Conservation (phyloP, 1,139 yeast genomes). For the Hansenula lynferdii region DNA sequence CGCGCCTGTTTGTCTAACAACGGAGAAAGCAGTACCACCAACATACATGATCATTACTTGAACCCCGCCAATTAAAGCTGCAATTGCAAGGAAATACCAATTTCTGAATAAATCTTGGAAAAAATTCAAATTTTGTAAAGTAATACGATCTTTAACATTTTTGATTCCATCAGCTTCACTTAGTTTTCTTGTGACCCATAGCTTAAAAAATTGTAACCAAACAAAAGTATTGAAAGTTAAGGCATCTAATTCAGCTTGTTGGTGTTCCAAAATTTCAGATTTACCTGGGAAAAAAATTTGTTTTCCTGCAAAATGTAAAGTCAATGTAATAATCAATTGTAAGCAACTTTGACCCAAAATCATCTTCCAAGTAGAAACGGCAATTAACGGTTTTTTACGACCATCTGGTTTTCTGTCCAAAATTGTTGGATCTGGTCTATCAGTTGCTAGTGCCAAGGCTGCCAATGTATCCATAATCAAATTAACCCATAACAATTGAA, state of each 20-base stretch:
- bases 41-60: constrained; percentile 92
- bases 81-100: constrained; percentile 72
- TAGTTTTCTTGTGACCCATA: constrained; percentile 84
- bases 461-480: constrained; percentile 98
- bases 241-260: constrained; percentile 62
- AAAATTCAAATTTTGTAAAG: constrained; percentile 65
- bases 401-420: constrained; percentile 84
- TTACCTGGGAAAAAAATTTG: constrained; percentile 48
- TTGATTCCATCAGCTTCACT: constrained; percentile 80
- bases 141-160: constrained; percentile 52
- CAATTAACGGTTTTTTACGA: constrained; percentile 71
- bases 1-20: constrained; percentile 70
- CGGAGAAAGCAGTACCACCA: constrained; percentile 93
- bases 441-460: constrained; percentile 96
- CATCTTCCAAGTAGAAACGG: constrained; percentile 98
- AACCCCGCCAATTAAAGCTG: constrained; percentile 69
- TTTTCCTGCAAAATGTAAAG: constrained; percentile 74
- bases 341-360: constrained; percentile 79
- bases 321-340: constrained; percentile 76
- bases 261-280: constrained; percentile 35
- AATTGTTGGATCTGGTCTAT: constrained; percentile 83
- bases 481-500: constrained; percentile 95
- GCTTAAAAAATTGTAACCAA: constrained; percentile 95
- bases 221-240: constrained; percentile 94
- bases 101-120: constrained; percentile 78